Base-by-base conservation (phyloP, 352 stramenopile species). In the Phytophthora cactorum region DNA sequence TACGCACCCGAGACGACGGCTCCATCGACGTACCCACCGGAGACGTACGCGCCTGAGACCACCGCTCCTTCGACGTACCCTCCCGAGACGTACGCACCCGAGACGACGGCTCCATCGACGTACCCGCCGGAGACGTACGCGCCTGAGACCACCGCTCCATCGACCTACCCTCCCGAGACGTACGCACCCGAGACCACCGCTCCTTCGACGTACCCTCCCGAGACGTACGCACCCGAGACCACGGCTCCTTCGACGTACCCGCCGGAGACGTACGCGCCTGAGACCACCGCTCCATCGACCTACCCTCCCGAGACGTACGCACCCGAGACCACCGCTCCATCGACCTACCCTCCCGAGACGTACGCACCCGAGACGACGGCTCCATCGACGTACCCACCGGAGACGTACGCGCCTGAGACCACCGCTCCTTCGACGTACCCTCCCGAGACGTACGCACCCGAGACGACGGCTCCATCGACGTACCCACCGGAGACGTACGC, bases 401-500 rank as follows among this genome's bases (percentile, higher is more conserved):
- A 47, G 32, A 60, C 59, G 32, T 57, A 55, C 6, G 22, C 49
- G 5, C 57, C 57, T 25, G 55, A 47, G 55, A 63, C 55, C 1
- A 41, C 25, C 1, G 17, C 50, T 0, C 49, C 59, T 0, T 11
- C 41, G 17, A 55, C 52, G 1, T 51, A 64, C 36, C 3, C 63
- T 5, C 63, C 63, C 0, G 63, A 50, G 31, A 70, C 63, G 5
- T 57, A 64, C 49, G 10, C 47, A 15, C 54, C 63, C 2, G 49
- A 64, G 47, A 64, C 63, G 0, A 52, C 47, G 5, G 5, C 39
- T 9, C 49, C 59, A 8, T 17, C 59, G 2, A 66, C 59, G 12
- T 56, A 67, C 25, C 10, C 43, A 3, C 63, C 63, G 1, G 62
- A 59, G 45, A 63, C 59, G 32, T 62, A 56, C 6, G 17, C 49